Percentiles rank a stretch among this genome's conserved stretches.
phyloP scores from a whole-genome alignment of 768 basidiomycete genomes.

The Tricholomella constricta region DNA sequence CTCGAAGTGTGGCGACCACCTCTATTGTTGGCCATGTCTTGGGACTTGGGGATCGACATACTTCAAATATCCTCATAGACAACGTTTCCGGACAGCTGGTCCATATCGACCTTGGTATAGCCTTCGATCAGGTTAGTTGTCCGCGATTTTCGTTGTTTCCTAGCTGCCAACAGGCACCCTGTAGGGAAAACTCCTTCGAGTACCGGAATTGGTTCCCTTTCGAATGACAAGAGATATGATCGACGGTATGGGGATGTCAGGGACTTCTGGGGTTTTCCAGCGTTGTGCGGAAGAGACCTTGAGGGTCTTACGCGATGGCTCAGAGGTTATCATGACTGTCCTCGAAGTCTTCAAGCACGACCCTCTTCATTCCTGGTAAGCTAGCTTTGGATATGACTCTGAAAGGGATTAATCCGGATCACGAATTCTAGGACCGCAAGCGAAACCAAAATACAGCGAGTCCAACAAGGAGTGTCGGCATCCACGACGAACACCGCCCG shows the following conservation, averaged over 20 bases:
- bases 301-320: constrained; percentile 82
- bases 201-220: constrained; percentile 93
- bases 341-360: constrained; percentile 97
- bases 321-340: constrained; percentile 90
- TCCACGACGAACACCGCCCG: constrained; percentile 28
- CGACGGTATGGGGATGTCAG: constrained; percentile 90
- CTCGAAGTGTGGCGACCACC: constrained; percentile 89
- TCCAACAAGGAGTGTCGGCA: constrained; percentile 46
- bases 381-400: no score
- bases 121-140: constrained; percentile 82
- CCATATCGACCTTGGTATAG: constrained; percentile 96
- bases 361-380: constrained; percentile 88
- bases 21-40: constrained; percentile 93
- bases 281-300: constrained; percentile 94
- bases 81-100: constrained; percentile 81
- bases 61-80: constrained; percentile 91
- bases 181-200: constrained; percentile 75
- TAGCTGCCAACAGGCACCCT: constrained; percentile 3
- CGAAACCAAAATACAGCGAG: constrained; percentile 69
- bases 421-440: constrained; percentile 76
- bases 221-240: constrained; percentile 92
- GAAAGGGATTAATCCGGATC: no score
- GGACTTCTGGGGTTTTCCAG: constrained; percentile 92
- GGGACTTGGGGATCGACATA: constrained; percentile 92
- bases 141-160: not conserved